Evolutionary conservation across 768 basidiomycete species (phyloP).

Genomic region (Clitopilus passeckerianus): DNA sequence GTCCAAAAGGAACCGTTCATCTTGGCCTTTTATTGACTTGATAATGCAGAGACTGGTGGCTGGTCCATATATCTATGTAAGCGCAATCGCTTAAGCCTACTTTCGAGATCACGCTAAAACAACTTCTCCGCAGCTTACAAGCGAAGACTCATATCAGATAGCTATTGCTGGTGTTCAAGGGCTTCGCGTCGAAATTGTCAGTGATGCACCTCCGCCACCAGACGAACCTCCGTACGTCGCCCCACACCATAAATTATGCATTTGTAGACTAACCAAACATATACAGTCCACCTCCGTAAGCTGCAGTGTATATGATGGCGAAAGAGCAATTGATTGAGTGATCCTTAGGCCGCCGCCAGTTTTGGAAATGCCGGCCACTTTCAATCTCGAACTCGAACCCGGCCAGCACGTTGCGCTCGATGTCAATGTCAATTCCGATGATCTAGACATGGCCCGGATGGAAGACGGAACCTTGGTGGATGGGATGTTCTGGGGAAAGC

Average conservation of each 20-base stretch:
- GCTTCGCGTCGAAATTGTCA: constrained; percentile 80
- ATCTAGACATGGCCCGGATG: constrained; percentile 88
- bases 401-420: constrained; percentile 80
- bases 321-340: neutral
- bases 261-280: constrained; percentile 10
- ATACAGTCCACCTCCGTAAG: constrained; percentile 45
- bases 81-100: constrained; percentile 16
- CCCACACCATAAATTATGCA: constrained; percentile 5
- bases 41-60: constrained; percentile 63
- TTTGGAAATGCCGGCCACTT: constrained; percentile 81
- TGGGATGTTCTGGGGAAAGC: constrained; percentile 85
- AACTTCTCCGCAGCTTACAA: constrained; percentile 53
- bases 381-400: constrained; percentile 75
- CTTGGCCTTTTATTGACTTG: constrained; percentile 14
- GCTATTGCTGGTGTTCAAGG: constrained; percentile 81
- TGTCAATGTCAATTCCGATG: constrained; percentile 73
- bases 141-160: constrained; percentile 87
- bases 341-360: constrained; percentile 57
- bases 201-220: constrained; percentile 80
- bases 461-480: constrained; percentile 86
- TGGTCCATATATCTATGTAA: constrained; percentile 80
- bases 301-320: neutral
- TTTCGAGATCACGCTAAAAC: constrained; percentile 2
- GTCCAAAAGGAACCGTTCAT: constrained; percentile 20
- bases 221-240: constrained; percentile 74